phyloP scores from a whole-genome alignment of 1,139 yeast species.

The Pichia inconspicua region DNA sequence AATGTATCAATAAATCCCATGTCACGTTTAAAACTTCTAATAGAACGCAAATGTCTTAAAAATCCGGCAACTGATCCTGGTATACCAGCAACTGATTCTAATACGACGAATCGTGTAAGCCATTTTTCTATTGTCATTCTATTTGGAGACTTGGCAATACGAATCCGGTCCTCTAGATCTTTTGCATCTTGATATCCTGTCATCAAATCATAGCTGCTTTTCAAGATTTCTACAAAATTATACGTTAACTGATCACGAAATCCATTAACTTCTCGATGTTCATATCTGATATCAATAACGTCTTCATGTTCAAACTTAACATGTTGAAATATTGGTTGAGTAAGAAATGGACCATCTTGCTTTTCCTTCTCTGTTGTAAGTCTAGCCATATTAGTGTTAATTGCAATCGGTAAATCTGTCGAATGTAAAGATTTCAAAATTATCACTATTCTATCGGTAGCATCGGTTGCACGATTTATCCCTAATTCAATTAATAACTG shows the following conservation, averaged over 20 bases:
- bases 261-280: slow-evolving; percentile 46
- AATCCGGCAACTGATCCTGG: slow-evolving; percentile 76
- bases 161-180: slow-evolving; percentile 21
- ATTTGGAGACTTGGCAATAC: slow-evolving; percentile 23
- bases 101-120: slow-evolving; percentile 60
- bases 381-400: slow-evolving; percentile 10
- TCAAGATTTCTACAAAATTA: slow-evolving; percentile 36
- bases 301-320: slow-evolving; percentile 41
- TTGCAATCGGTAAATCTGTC: slow-evolving; percentile 4
- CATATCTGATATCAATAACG: slow-evolving; percentile 39
- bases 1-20: slow-evolving; percentile 73
- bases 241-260: slow-evolving; percentile 48
- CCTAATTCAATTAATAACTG: neutral
- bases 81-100: slow-evolving; percentile 71
- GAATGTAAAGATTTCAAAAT: neutral
- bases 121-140: slow-evolving; percentile 59
- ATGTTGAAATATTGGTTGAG: slow-evolving; percentile 46
- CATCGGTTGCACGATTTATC: neutral
- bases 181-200: slow-evolving; percentile 59
- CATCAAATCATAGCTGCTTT: slow-evolving; percentile 49
- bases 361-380: slow-evolving; percentile 17
- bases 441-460: neutral
- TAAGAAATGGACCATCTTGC: slow-evolving; percentile 16
- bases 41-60: slow-evolving; percentile 55
- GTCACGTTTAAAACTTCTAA: slow-evolving; percentile 55